A percentile compares a stretch with the other conserved stretches of the same genome.
These are phyloP conservation scores for Tulasnella sp. DNA, from an alignment of 768 basidiomycete genomes.

Conservation along the genomic window DNA sequence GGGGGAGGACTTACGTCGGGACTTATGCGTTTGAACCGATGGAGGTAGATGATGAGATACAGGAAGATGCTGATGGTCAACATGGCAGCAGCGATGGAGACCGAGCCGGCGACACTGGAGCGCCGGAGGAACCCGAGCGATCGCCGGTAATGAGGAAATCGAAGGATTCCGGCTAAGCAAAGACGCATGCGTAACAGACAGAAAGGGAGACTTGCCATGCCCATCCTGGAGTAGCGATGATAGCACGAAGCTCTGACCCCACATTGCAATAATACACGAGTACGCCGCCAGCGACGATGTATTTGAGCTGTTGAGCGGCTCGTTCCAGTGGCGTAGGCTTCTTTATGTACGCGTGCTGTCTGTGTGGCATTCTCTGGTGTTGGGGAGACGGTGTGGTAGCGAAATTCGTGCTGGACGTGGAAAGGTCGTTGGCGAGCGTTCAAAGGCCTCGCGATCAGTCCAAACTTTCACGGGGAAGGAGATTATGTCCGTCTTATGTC, in stretches of 20 bases:
- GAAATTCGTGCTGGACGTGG: too few relatives aligned
- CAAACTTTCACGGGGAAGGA: too few relatives aligned
- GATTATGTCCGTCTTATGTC: too few relatives aligned
- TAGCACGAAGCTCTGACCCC: neutral
- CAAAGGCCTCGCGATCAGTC: too few relatives aligned
- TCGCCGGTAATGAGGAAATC: neutral
- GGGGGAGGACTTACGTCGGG: constrained; percentile 10
- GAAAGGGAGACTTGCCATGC: neutral
- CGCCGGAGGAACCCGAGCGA: neutral
- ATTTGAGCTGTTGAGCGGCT: constrained; percentile 10
- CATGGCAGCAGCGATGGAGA: neutral
- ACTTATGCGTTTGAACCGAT: constrained; percentile 13
- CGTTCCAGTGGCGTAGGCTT: too few relatives aligned
- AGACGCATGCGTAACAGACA: too few relatives aligned
- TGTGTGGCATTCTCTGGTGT: too few relatives aligned
- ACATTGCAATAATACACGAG: neutral
- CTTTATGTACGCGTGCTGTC: too few relatives aligned
- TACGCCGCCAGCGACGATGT: neutral
- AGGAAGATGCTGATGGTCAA: constrained; percentile 13
- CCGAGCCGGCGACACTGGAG: neutral
- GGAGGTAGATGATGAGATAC: constrained; percentile 16
- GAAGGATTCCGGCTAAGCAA: neutral
- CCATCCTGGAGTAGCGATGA: neutral
- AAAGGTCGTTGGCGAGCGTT: too few relatives aligned
- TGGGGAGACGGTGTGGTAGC: too few relatives aligned